These are phyloP conservation scores for Strobilomyces dryophilus DNA, from an alignment of 768 basidiomycete genomes.

Conservation along the genomic window DNA sequence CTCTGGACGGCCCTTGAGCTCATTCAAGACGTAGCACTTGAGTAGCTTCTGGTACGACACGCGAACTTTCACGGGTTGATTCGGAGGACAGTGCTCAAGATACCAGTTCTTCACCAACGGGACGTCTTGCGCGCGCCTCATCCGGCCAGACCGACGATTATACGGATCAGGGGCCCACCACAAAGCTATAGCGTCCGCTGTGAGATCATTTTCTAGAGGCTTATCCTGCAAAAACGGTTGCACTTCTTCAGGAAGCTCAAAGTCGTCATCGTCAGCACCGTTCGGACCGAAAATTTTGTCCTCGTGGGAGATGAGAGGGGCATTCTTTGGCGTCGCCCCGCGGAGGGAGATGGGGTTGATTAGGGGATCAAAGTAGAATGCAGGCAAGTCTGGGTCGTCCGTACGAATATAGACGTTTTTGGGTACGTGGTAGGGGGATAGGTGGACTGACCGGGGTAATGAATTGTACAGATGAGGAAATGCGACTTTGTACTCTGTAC, in stretches of 20 bases:
- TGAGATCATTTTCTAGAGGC: slow-evolving; percentile 82
- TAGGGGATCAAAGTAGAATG: slow-evolving; percentile 98
- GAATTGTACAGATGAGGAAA: slow-evolving; percentile 99
- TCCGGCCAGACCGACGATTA: slow-evolving; percentile 85
- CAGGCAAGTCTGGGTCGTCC: slow-evolving; percentile 98
- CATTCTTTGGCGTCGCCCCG: slow-evolving; percentile 78
- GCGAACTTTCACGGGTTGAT: slow-evolving; percentile 95
- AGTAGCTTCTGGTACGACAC: slow-evolving; percentile 98
- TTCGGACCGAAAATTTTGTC: slow-evolving; percentile 90
- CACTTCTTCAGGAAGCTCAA: slow-evolving; percentile 74
- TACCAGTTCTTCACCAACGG: slow-evolving; percentile 99
- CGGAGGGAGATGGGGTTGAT: slow-evolving; percentile 97
- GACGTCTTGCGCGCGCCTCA: slow-evolving; percentile 91
- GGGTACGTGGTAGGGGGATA: slow-evolving; percentile 87
- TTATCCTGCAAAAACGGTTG: slow-evolving; percentile 78
- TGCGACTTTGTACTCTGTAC: slow-evolving; percentile 98
- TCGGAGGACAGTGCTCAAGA: slow-evolving; percentile 95
- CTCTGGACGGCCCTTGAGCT: slow-evolving; percentile 81
- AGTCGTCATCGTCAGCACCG: slow-evolving; percentile 80
- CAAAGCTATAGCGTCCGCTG: slow-evolving; percentile 93
- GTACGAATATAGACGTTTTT: slow-evolving; percentile 99
- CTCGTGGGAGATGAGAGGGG: slow-evolving; percentile 81
- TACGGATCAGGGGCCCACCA: slow-evolving; percentile 99
- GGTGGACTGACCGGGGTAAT: slow-evolving; percentile 87
- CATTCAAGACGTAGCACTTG: slow-evolving; percentile 94